Base-by-base conservation (phyloP, 2,329 filamentous ascomycete genomes). In the Capronia americana region DNA sequence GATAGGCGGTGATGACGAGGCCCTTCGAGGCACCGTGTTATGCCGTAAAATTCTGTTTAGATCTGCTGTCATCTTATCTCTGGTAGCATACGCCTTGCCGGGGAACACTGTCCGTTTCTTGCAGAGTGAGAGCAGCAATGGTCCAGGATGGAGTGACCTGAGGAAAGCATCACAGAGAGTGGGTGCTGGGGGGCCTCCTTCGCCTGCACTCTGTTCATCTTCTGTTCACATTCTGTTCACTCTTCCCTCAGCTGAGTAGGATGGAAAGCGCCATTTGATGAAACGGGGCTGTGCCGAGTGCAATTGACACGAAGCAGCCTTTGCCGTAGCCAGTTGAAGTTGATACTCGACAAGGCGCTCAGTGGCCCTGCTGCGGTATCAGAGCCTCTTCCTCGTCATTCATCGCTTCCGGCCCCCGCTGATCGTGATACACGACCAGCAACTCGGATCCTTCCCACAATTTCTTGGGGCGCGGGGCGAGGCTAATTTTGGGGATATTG, bases 401-500 rank as follows among this genome's bases (percentile, higher is more conserved):
- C 48, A 23, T 51, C 48, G 48, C 24, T 55, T 55, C 53, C 12
- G 53, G 53, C 53, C 53, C 53, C 53, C 17, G 28, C 17, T 28
- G 24, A 55, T 30, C 53, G 53, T 55, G 28, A 55, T 34, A 30
- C 26, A 32, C n/a, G 6, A 30, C 17, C 26, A 28, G 53, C 24
- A 34, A 28, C 28, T 34, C 28, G 53, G 17, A 55, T 34, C 53
- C 53, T 28, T 55, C 28, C 12, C 28, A 32, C 28, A 32, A 17
- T 55, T 55, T 24, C 46, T 54, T 41, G 58, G 48, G 58, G 46
- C 58, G 28, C 24, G 11, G 32, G 46, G 58, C 58, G 17, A 61
- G 58, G 58, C 58, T 61, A 61, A 61, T 26, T 61, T 61, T 61
- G 58, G 58, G 26, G 28, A 53, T n/a, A 14, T 4, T n/a, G 53